Evolutionary conservation across 2,329 filamentous ascomycete species (phyloP).

Genomic region (Aspergillus cejpii): DNA sequence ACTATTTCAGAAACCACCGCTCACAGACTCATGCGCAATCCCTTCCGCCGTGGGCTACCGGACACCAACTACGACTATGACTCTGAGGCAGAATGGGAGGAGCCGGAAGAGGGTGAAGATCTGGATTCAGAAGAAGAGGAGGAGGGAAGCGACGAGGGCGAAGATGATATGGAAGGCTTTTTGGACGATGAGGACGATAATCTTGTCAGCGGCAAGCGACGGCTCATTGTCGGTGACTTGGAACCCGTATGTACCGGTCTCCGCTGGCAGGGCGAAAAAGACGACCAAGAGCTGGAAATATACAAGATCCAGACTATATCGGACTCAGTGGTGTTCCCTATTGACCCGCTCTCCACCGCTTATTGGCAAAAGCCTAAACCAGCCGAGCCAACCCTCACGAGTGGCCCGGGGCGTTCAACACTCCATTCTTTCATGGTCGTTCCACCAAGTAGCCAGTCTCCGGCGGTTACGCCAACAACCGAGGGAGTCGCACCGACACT

Average conservation of each 20-base stretch:
- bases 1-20: conserved; percentile 36
- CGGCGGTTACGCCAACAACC: conserved; percentile 6
- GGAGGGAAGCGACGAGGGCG: conserved; percentile 56
- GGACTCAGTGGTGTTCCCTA: conserved; percentile 50
- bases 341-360: conserved; percentile 74
- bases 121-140: conserved; percentile 59
- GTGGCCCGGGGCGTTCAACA: conserved; percentile 14
- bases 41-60: conserved; percentile 46
- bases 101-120: conserved; percentile 66
- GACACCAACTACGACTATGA: conserved; percentile 60
- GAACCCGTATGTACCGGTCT: conserved; percentile 73
- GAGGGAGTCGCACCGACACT: conserved; percentile 12
- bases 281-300: conserved; percentile 47
- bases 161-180: conserved; percentile 83
- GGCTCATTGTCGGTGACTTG: conserved; percentile 59
- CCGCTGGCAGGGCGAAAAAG: conserved; percentile 64
- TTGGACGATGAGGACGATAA: conserved; percentile 77
- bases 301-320: conserved; percentile 71
- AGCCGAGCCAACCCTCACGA: conserved; percentile 17
- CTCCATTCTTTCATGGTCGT: conserved; percentile 22
- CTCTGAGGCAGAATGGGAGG: conserved; percentile 60
- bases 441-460: conserved; percentile 5
- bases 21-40: conserved; percentile 48
- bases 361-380: conserved; percentile 60
- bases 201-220: conserved; percentile 49